These are phyloP conservation scores for Backusella tarrabulga DNA, from an alignment of 192 early-diverging fungal species.

Conservation along the genomic window DNA sequence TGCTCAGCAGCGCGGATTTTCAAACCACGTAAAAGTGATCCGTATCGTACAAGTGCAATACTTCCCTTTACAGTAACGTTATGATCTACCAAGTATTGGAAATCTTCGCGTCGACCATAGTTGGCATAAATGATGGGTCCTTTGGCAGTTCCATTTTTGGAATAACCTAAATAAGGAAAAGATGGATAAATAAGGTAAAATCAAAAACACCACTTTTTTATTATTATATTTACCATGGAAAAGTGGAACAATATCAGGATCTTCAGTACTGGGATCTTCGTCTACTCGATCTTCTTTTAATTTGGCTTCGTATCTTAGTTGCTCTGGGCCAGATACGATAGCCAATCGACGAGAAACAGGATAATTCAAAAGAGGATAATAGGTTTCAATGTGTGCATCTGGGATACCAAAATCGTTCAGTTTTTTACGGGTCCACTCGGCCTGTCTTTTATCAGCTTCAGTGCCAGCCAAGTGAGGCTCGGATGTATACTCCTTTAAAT, in stretches of 20 bases:
- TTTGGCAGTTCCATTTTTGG: conserved; percentile 56
- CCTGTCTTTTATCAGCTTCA: conserved; percentile 44
- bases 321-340: conserved; percentile 46
- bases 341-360: conserved; percentile 53
- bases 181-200: background rate
- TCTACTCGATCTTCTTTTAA: conserved; percentile 55
- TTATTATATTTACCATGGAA: conserved; percentile 50
- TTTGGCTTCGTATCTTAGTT: conserved; percentile 47
- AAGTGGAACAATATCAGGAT: conserved; percentile 54
- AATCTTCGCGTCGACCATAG: conserved; percentile 60
- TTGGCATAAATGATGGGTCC: conserved; percentile 63
- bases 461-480: conserved; percentile 57
- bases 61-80: conserved; percentile 47
- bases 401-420: conserved; percentile 51
- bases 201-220: background rate
- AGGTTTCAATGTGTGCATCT: conserved; percentile 53
- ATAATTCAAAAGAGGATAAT: conserved; percentile 59
- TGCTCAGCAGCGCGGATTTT: conserved; percentile 59
- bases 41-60: conserved; percentile 63
- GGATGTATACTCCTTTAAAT: conserved; percentile 57
- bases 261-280: conserved; percentile 54
- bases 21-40: conserved; percentile 49
- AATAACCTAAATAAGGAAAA: conserved; percentile 33
- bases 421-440: conserved; percentile 54
- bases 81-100: conserved; percentile 38